phyloP scores from a whole-genome alignment of 805 yeast genomes.

The Barnettozyma siamensis region DNA sequence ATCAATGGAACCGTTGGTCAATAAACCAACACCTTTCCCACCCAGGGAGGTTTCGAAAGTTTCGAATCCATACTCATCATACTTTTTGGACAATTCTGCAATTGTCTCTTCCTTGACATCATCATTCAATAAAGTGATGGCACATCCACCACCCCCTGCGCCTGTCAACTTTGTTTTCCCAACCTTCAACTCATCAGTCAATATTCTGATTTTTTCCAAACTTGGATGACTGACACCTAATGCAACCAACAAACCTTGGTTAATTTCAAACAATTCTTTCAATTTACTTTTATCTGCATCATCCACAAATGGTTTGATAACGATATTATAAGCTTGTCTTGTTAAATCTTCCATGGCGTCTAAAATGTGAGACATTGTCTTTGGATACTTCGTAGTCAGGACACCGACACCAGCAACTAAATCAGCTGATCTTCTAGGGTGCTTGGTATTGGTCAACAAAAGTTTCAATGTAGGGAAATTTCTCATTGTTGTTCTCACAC shows the following conservation, averaged over 20 bases:
- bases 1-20: constrained; percentile 18
- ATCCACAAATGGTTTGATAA: constrained; percentile 48
- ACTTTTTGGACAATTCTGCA: constrained; percentile 31
- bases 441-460: constrained; percentile 74
- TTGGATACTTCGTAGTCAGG: constrained; percentile 47
- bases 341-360: constrained; percentile 75
- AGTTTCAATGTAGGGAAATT: constrained; percentile 70
- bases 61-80: constrained; percentile 51
- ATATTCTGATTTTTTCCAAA: constrained; percentile 66
- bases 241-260: constrained; percentile 82
- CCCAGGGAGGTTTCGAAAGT: constrained; percentile 79
- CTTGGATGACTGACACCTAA: constrained; percentile 91
- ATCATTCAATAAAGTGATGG: constrained; percentile 67
- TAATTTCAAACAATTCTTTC: constrained; percentile 63
- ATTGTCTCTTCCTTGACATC: constrained; percentile 29
- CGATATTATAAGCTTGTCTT: constrained; percentile 61
- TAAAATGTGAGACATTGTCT: constrained; percentile 50
- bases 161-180: constrained; percentile 96
- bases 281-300: constrained; percentile 36
- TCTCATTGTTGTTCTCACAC: constrained; percentile 61
- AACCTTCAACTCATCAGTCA: constrained; percentile 55
- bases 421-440: constrained; percentile 83
- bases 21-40: constrained; percentile 78
- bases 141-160: constrained; percentile 99
- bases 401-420: constrained; percentile 73